Evolutionary conservation across 768 basidiomycete species (phyloP).

Genomic region (Strobilomyces confusus): DNA sequence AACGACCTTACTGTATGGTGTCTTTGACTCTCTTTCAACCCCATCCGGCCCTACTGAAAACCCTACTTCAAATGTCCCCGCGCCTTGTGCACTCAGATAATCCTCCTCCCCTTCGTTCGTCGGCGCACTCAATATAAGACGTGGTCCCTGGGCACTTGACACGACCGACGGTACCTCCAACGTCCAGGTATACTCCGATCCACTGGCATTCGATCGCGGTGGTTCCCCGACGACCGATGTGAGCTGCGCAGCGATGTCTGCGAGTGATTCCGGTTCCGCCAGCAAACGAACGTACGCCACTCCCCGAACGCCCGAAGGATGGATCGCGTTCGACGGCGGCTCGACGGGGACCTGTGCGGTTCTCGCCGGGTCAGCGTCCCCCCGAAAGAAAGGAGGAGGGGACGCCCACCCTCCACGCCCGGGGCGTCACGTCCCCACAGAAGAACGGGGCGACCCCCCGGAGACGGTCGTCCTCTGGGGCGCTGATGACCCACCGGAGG

Average conservation of each 20-base stretch:
- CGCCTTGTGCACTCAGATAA: conserved; percentile 27
- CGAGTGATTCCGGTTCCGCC: conserved; percentile 29
- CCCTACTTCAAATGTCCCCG: conserved; percentile 52
- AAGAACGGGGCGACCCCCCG: conserved; percentile 58
- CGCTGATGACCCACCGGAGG: conserved; percentile 56
- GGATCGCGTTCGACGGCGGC: conserved; percentile 43
- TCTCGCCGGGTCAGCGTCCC: background rate
- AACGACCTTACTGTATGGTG: conserved; percentile 50
- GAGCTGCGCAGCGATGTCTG: conserved; percentile 35
- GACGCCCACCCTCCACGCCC: conserved; percentile 48
- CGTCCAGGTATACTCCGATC: conserved; percentile 37
- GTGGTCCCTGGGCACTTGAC: conserved; percentile 13
- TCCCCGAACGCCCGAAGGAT: conserved; percentile 48
- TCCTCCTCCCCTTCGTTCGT: conserved; percentile 32
- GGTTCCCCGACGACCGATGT: conserved; percentile 44
- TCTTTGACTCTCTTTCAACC: conserved; percentile 32
- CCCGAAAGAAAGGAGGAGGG: background rate
- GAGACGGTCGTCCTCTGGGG: conserved; percentile 26
- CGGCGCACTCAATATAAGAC: conserved; percentile 37
- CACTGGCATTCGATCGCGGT: conserved; percentile 27
- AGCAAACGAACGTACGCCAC: conserved; percentile 49
- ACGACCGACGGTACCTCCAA: conserved; percentile 34
- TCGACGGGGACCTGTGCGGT: conserved; percentile 45
- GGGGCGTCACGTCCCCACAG: conserved; percentile 68
- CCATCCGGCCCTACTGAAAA: conserved; percentile 37